Percentiles rank a stretch among this genome's conserved stretches.
Evolutionary conservation across 2,329 filamentous ascomycete genomes (phyloP).

Genomic region (Trichoderma asperellum): DNA sequence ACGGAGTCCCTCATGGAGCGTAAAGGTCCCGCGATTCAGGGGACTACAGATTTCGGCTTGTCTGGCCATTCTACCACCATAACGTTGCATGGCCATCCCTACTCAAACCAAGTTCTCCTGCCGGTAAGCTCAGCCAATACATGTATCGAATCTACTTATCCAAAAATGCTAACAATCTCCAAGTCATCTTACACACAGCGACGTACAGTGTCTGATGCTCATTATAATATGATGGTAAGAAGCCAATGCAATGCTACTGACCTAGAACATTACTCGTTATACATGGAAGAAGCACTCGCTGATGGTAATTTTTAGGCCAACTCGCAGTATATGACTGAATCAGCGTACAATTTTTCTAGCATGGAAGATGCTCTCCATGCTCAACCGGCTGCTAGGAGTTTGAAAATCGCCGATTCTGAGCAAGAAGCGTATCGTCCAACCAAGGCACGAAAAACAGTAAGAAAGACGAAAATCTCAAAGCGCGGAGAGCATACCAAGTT

Average conservation of each 20-base stretch:
- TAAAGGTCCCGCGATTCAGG: background rate
- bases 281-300: background rate
- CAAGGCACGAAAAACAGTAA: conserved; percentile 33
- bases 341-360: background rate
- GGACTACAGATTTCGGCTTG: background rate
- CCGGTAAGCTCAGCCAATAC: background rate
- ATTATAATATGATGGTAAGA: background rate
- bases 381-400: background rate
- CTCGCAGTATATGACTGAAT: conserved; percentile 7
- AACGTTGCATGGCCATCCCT: background rate
- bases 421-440: background rate
- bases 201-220: background rate
- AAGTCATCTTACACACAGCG: background rate
- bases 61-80: background rate
- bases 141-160: too few species aligned
- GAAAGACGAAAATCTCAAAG: conserved; percentile 40
- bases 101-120: background rate
- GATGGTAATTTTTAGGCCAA: background rate
- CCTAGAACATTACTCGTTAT: background rate
- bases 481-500: conserved; percentile 33
- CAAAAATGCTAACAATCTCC: background rate
- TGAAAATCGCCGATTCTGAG: background rate
- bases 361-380: background rate
- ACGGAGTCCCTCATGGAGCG: background rate
- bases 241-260: background rate